A percentile compares a stretch with the other conserved stretches of the same genome.
phyloP scores from a whole-genome alignment of 306 rosid genomes.

The Quercus agrifolia region DNA sequence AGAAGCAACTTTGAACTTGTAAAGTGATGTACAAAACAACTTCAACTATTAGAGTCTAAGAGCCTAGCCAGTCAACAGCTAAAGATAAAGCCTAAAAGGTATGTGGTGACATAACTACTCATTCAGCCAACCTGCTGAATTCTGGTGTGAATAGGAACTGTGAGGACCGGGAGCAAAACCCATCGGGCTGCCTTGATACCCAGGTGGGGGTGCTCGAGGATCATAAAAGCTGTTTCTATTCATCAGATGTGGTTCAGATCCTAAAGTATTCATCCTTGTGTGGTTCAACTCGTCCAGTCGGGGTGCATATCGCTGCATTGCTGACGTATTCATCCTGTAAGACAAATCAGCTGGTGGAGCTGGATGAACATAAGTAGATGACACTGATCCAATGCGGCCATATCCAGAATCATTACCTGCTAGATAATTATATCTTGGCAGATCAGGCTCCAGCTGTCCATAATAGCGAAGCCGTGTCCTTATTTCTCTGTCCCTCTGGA shows the following conservation, averaged over 20 bases:
- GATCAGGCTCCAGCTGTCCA: constrained; percentile 34
- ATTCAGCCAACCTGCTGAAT: constrained; percentile 55
- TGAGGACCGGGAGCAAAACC: constrained; percentile 46
- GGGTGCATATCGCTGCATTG: constrained; percentile 63
- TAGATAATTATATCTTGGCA: constrained; percentile 18
- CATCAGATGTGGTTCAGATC: constrained; percentile 24
- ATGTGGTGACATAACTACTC: constrained; percentile 16
- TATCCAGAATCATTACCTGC: constrained; percentile 30
- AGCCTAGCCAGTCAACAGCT: not conserved
- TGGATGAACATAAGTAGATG: constrained; percentile 23
- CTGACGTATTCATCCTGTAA: constrained; percentile 37
- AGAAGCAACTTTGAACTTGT: no score
- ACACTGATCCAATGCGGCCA: constrained; percentile 13
- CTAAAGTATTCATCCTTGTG: constrained; percentile 27
- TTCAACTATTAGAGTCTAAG: not conserved
- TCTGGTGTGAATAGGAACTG: constrained; percentile 26
- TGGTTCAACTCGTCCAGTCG: constrained; percentile 57
- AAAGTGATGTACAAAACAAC: no score
- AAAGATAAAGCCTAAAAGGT: not conserved
- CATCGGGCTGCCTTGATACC: constrained; percentile 18
- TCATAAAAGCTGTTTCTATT: constrained; percentile 17
- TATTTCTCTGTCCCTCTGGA: constrained; percentile 28
- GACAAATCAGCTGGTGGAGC: constrained; percentile 26
- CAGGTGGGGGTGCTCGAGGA: constrained; percentile 34
- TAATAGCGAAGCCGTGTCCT: constrained; percentile 30